phyloP scores from a whole-genome alignment of 192 early-diverging fungal genomes.

The Paraglomus brasilianum region DNA sequence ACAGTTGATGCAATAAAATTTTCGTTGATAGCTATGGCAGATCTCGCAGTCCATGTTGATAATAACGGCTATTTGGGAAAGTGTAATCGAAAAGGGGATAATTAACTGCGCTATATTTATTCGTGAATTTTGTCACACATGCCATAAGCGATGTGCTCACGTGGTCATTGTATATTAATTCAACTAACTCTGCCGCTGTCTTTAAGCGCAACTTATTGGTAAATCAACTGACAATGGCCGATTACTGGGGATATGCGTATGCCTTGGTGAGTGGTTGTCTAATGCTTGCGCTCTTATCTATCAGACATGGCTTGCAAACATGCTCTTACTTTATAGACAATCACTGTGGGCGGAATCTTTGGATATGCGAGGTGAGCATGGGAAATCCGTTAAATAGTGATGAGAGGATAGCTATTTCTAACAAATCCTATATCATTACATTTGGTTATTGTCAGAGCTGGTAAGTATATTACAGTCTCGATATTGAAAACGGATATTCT shows the following conservation, averaged over 20 bases:
- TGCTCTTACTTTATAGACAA: not conserved
- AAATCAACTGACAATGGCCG: constrained; percentile 22
- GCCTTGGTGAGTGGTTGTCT: not conserved
- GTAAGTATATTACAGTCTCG: not conserved
- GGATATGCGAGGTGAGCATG: constrained; percentile 26
- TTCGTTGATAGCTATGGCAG: constrained; percentile 24
- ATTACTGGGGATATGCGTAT: constrained; percentile 32
- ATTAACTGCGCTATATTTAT: constrained; percentile 6
- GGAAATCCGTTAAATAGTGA: not conserved
- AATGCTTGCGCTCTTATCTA: not conserved
- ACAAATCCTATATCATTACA: not conserved
- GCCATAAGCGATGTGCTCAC: not conserved
- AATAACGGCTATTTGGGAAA: not conserved
- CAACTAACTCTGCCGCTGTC: not conserved
- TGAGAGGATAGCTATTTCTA: not conserved
- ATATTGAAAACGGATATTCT: too few species aligned
- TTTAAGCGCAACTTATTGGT: not conserved
- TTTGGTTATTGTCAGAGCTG: constrained; percentile 13
- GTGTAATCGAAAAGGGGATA: not conserved
- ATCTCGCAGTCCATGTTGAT: constrained; percentile 28
- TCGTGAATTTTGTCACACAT: not conserved
- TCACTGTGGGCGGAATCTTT: constrained; percentile 32
- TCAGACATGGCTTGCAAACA: not conserved
- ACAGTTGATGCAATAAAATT: constrained; percentile 28
- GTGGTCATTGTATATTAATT: not conserved